Base-by-base conservation (phyloP, 768 basidiomycete species). In the Strobilomyces dryophilus region DNA sequence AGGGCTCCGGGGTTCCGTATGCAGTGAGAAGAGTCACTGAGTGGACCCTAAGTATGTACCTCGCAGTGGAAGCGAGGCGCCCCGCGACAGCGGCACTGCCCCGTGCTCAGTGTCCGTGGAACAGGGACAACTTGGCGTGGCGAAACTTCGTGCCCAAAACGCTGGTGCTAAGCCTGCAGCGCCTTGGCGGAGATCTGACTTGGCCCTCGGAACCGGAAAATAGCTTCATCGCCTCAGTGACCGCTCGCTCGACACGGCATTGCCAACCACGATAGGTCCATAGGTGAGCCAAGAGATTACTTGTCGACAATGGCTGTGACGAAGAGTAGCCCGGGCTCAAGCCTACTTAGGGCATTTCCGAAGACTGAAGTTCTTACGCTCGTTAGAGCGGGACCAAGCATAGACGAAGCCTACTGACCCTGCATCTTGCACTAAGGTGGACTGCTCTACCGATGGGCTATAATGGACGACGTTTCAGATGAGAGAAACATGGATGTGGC, bases 121-220 rank as follows among this genome's bases (percentile, higher is more conserved):
- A 43, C 45, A 41, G 55, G 49, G 53, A 34, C 41, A 10, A 18
- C 24, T 49, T 42, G 21, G 45, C 17, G 32, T 43, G 47, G 24
- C 45, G 37, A 52, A 42, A 47, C 44, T 34, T 49, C 48, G 43
- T 46, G 40, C 53, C 51, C 53, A 37, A 46, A 54, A 51, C 34
- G 43, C 56, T 51, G 32, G 31, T 32, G 36, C 39, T 34, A 21
- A 54, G 35, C 44, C 49, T 49, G 48, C 41, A 54, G 45, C 47
- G 31, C 39, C 45, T 31, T 60, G 31, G 45, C 44, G 34, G 54
- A 49, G 54, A 56, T 57, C 55, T 51, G 59, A 21, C 52, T 48
- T 36, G 54, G 26, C 41, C 60, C 58, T 66, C 66, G 64, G 66
- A 56, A 50, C 65, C 61, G 66, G 53, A 55, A 32, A 43, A 52